These are phyloP conservation scores for Cucurbita moschata DNA, from an alignment of 306 rosid species.

Conservation along the genomic window DNA sequence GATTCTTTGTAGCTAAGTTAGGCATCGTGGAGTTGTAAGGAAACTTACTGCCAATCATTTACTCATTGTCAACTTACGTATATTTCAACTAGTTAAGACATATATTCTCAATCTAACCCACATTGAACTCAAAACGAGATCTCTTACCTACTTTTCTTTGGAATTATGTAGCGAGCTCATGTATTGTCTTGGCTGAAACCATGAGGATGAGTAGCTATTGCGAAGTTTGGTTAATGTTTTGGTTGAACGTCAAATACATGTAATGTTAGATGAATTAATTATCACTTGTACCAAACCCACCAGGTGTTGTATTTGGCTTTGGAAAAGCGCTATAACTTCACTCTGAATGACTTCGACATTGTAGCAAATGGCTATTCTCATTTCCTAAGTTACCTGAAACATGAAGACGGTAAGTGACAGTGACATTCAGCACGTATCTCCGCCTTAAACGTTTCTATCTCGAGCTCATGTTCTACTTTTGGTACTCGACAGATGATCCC, in stretches of 20 bases:
- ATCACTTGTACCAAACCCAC: constrained; percentile 7
- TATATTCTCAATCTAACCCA: no score
- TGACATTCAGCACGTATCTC: background rate
- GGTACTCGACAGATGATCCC: constrained; percentile 18
- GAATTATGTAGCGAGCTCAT: background rate
- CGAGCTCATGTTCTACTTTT: background rate
- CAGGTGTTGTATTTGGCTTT: constrained; percentile 65
- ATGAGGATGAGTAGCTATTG: background rate
- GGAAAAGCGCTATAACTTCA: constrained; percentile 89
- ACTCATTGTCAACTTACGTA: background rate
- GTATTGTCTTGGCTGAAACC: background rate
- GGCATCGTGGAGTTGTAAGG: background rate
- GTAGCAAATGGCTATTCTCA: constrained; percentile 69
- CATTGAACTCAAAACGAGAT: background rate
- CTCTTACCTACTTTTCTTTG: background rate
- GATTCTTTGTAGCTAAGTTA: background rate
- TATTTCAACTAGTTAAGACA: background rate
- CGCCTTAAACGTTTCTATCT: background rate
- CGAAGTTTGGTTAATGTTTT: background rate
- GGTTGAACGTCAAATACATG: background rate
- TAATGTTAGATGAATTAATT: background rate
- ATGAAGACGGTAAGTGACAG: constrained; percentile 28
- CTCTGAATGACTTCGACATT: constrained; percentile 59
- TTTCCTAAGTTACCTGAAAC: constrained; percentile 51
- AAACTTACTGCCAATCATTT: background rate